Base-by-base conservation (phyloP, 1,139 yeast genomes). In the Schizosaccharomyces versatilis region DNA sequence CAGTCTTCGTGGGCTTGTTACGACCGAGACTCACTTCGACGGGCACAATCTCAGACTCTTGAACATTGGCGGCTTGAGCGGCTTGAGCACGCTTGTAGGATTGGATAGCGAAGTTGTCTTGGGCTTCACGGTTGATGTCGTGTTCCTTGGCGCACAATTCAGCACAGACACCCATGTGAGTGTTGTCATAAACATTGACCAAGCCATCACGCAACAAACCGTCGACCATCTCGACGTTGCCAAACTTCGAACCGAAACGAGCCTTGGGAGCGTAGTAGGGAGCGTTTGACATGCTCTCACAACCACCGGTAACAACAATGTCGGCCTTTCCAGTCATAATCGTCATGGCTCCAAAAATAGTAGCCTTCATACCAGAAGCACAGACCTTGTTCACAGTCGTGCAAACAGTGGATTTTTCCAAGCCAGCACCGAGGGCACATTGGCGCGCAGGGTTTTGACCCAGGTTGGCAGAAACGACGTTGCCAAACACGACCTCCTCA, bases 371-470 rank as follows among this genome's bases (percentile, higher is more conserved):
- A 62, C 96, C 97, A 17, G 95, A 83, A 49, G 98, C 96, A 74
- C 98, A 90, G 57, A 90, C 97, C 73, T 90, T 90, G 77, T 90
- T 90, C 62, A 90, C 77, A 56, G 96, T 82, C 57, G 95, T 78
- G 58, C 95, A 94, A 54, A 85, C 81, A 55, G 84, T 78, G 59
- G 77, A 71, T 61, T 81, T 78, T 53, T 85, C 76, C 55, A 90
- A 73, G 24, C 97, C 97, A 36, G 97, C 84, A 67, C 80, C 82
- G 62, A 88, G 66, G 15, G 95, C 96, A 57, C 90, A 97, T 72
- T 90, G 98, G 70, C 97, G 82, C 51, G 97, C 98, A 53, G 97
- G 97, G 59, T 90, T 90, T 71, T 90, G 98, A 60, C 98, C 98
- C 57, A 85, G 79, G 65, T 85, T 85, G 61, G 97, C 97, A 64